A percentile compares a stretch with the other conserved stretches of the same genome.
These are phyloP conservation scores for Dentiscutata heterogama DNA, from an alignment of 371 early-diverging fungal species.

Conservation along the genomic window DNA sequence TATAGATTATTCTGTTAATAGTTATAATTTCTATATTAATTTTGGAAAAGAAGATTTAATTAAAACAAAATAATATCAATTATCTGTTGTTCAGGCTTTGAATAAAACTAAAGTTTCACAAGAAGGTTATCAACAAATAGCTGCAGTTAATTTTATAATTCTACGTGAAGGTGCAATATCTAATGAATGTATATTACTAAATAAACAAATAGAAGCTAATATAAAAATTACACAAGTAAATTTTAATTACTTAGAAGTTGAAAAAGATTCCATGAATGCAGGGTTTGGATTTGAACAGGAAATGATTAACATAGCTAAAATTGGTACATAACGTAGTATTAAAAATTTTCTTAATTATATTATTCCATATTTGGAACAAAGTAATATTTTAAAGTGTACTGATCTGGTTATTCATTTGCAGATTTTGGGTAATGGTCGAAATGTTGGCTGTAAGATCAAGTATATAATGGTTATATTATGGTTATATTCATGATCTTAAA, in stretches of 20 bases:
- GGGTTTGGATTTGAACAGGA: background rate
- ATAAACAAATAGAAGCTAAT: background rate
- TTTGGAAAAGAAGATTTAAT: too few species aligned
- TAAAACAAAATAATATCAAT: too few species aligned
- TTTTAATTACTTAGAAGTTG: background rate
- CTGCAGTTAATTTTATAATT: background rate
- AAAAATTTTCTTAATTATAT: slow-evolving; percentile 5
- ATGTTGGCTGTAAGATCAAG: background rate
- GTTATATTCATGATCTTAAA: slow-evolving; percentile 37
- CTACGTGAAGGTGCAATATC: background rate
- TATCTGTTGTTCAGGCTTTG: background rate
- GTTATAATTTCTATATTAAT: too few species aligned
- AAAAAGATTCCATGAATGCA: background rate
- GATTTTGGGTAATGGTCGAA: background rate
- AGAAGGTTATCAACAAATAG: background rate
- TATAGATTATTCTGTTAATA: too few species aligned
- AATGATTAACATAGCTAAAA: background rate
- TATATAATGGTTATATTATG: background rate
- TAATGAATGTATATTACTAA: background rate
- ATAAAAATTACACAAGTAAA: background rate
- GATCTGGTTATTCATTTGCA: background rate
- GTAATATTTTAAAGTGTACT: background rate
- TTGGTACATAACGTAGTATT: background rate
- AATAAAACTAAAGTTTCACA: background rate
- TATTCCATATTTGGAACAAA: background rate